These are phyloP conservation scores for Lachancea sp. DNA, from an alignment of 805 yeast species.

Conservation along the genomic window DNA sequence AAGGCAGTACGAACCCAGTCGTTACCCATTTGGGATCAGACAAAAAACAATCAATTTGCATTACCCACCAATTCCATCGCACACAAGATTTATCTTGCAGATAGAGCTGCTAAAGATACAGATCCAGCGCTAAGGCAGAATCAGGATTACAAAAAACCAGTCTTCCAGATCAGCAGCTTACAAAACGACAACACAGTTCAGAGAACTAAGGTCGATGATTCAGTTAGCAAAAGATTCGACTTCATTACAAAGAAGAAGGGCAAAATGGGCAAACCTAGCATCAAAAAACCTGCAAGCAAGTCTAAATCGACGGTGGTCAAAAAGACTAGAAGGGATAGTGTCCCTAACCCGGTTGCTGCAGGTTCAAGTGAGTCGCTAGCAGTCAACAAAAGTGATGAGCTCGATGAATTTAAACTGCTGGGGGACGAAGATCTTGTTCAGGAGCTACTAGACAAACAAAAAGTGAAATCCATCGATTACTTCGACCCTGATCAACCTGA, in stretches of 20 bases:
- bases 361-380: not conserved
- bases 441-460: slow-evolving; percentile 1
- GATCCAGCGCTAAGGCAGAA: slow-evolving; percentile 3
- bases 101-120: slow-evolving; percentile 23
- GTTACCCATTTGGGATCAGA: slow-evolving; percentile 34
- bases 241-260: slow-evolving; percentile 26
- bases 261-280: slow-evolving; percentile 7
- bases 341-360: slow-evolving; percentile 1
- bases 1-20: slow-evolving; percentile 42
- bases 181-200: slow-evolving; percentile 25
- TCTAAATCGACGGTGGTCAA: slow-evolving; percentile 1
- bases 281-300: slow-evolving; percentile 2
- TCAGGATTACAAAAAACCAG: slow-evolving; percentile 6
- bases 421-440: not conserved
- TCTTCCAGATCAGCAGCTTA: slow-evolving; percentile 22
- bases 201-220: slow-evolving; percentile 24
- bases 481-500: slow-evolving; percentile 4
- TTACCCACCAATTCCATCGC: slow-evolving; percentile 29
- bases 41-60: slow-evolving; percentile 17
- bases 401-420: slow-evolving; percentile 1
- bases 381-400: slow-evolving; percentile 1
- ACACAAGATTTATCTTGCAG: slow-evolving; percentile 31
- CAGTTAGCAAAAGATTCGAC: slow-evolving; percentile 31
- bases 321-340: slow-evolving; percentile 6
- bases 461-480: slow-evolving; percentile 2